Base-by-base conservation (phyloP, 495 filamentous ascomycete species). In the Hamigera avellanea region DNA sequence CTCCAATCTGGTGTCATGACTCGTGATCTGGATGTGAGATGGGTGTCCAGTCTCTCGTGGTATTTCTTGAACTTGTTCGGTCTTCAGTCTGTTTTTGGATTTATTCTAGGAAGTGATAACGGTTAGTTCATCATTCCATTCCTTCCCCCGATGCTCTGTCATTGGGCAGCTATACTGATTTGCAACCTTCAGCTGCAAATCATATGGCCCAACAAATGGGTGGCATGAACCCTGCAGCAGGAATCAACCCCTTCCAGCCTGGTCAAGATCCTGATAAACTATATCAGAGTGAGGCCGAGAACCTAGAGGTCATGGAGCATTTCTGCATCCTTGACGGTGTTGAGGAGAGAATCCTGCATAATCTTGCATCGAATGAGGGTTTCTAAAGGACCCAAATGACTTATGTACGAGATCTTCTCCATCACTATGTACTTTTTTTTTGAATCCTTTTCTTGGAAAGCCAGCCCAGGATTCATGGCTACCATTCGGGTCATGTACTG, bases 21-120 rank as follows among this genome's bases (percentile, higher is more conserved):
- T 2, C 83, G 80, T 46, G 91, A 98, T 57, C 76, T 98, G 63
- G 93, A 96, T 57, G 91, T 94, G 7, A 66, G 85, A 60, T 98
- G 91, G 91, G 93, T 98, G 57, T 96, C 91, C 1, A 91, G 83
- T 51, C 76, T 98, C 49, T 95, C 87, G 32, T 96, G 88, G 89
- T 98, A 98, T 63, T 96, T 98, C 54, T 64, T 98, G 34, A 95
- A 91, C 48, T 75, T 96, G 43, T 94, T 98, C 56, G 91, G 91
- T 26, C 70, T 98, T 35, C 89, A 95, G 56, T 83, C 87, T 33
- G 87, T 96, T n/a, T 98, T 95, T 62, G 94, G 86, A 44, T 96
- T 95, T 56, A 77, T 98, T 32, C 73, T 98, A 14, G 91, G 91
- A 9, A 89, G 81, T 56, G 89, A 96, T 45, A 98, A 98, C 53